Percentiles rank a stretch among this genome's conserved stretches.
Conservation (phyloP, 1,139 yeast species). For the Protomyces lactucae-debilis region DNA sequence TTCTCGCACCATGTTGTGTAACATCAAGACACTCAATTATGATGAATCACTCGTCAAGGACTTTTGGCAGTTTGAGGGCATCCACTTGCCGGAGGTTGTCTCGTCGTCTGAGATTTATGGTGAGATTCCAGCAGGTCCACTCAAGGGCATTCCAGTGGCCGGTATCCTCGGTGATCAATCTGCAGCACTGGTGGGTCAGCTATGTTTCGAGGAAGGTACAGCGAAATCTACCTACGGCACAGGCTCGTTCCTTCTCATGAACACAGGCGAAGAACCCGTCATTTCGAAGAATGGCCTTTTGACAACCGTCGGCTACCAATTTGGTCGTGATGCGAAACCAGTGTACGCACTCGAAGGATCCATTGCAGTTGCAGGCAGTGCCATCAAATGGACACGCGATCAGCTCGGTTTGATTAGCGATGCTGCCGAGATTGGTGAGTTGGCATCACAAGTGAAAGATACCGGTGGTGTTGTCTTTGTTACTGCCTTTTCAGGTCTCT, state of each 20-base stretch:
- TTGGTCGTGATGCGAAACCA: constrained; percentile 62
- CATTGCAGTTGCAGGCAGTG: constrained; percentile 92
- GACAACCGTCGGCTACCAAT: constrained; percentile 87
- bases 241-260: constrained; percentile 85
- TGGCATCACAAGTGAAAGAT: constrained; percentile 74
- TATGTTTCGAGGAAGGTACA: constrained; percentile 75
- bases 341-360: constrained; percentile 88
- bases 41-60: constrained; percentile 63
- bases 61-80: constrained; percentile 67
- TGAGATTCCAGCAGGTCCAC: constrained; percentile 40
- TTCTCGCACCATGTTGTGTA: constrained; percentile 85
- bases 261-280: constrained; percentile 60
- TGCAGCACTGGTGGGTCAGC: constrained; percentile 88
- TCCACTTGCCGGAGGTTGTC: constrained; percentile 66
- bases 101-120: constrained; percentile 81
- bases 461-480: constrained; percentile 92
- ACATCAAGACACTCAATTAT: constrained; percentile 68
- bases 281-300: constrained; percentile 74
- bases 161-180: constrained; percentile 95
- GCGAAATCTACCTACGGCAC: constrained; percentile 98
- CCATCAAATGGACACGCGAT: constrained; percentile 91
- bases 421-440: constrained; percentile 84
- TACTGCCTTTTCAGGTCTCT: constrained; percentile 90
- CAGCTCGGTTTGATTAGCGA: constrained; percentile 75
- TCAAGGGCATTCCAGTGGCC: constrained; percentile 63